Percentiles rank a stretch among this genome's conserved stretches.
These are phyloP conservation scores for Solanum sejunctum DNA, from an alignment of 257 asterid genomes.

Conservation along the genomic window DNA sequence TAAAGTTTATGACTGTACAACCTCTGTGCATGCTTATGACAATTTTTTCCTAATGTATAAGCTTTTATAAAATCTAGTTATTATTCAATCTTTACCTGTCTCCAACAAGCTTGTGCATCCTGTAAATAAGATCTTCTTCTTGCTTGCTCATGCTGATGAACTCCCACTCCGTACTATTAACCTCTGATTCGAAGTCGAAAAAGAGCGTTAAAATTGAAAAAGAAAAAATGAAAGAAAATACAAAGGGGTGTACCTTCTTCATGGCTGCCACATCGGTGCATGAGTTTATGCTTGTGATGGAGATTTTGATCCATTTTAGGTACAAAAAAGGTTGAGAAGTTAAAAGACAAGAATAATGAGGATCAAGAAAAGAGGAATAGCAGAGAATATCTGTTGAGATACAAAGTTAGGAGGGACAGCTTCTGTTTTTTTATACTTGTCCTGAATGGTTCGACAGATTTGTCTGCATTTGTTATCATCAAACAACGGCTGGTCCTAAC, in stretches of 20 bases:
- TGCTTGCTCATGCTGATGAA: conserved; percentile 37
- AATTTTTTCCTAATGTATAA: neutral
- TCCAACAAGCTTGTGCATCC: conserved; percentile 71
- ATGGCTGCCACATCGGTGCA: neutral
- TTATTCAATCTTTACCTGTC: conserved; percentile 22
- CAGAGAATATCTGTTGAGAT: neutral
- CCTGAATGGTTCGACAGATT: neutral
- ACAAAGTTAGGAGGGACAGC: neutral
- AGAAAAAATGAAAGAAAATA: neutral
- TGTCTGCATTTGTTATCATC: conserved; percentile 1
- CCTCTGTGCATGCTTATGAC: neutral
- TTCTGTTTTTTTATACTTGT: conserved; percentile 3
- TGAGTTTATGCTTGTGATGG: neutral
- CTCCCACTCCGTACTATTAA: conserved; percentile 32
- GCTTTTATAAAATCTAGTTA: too few species aligned
- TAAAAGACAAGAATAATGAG: neutral
- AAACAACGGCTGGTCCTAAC: conserved; percentile 7
- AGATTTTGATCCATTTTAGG: neutral
- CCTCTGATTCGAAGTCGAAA: conserved; percentile 16
- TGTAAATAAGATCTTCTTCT: conserved; percentile 53
- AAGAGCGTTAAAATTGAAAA: neutral
- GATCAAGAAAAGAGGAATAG: neutral
- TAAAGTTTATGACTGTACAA: neutral
- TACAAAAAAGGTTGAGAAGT: neutral
- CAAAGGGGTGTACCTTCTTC: neutral